phyloP scores from a whole-genome alignment of 140 eudicot species.

The Anethum foeniculum region DNA sequence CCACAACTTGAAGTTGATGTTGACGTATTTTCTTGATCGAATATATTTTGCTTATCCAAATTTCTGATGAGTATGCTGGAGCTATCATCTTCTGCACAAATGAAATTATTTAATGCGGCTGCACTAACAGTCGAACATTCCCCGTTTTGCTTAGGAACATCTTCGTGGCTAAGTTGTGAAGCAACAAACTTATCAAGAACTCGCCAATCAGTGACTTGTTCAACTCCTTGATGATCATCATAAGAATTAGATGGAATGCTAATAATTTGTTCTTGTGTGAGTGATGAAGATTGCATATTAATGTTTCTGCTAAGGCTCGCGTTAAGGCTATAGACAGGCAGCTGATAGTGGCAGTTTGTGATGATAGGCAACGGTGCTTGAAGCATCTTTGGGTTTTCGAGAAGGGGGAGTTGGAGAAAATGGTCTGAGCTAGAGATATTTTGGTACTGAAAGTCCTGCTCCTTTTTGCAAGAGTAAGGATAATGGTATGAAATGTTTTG shows the following conservation, averaged over 20 bases:
- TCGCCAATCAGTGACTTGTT: slow-evolving; percentile 78
- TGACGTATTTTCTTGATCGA: slow-evolving; percentile 42
- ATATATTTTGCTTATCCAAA: slow-evolving; percentile 34
- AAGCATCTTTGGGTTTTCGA: slow-evolving; percentile 53
- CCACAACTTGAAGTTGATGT: slow-evolving; percentile 57
- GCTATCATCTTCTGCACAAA: slow-evolving; percentile 20
- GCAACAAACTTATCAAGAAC: slow-evolving; percentile 91
- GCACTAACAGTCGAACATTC: slow-evolving; percentile 19
- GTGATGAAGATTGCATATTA: slow-evolving; percentile 27
- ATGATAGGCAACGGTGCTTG: slow-evolving; percentile 19
- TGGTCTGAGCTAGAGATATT: slow-evolving; percentile 35
- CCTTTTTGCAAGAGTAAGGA: slow-evolving; percentile 58
- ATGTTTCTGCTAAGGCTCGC: slow-evolving; percentile 14
- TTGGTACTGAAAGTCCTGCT: slow-evolving; percentile 43
- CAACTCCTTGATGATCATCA: slow-evolving; percentile 11
- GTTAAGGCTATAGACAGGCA: slow-evolving; percentile 36
- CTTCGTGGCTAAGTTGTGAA: slow-evolving; percentile 75
- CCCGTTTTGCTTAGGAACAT: slow-evolving; percentile 37
- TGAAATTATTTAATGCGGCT: slow-evolving; percentile 11
- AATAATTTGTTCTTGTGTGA: slow-evolving; percentile 14
- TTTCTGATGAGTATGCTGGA: slow-evolving; percentile 26
- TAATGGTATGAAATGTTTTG: slow-evolving; percentile 17
- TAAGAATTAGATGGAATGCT: slow-evolving; percentile 10
- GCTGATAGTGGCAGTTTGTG: slow-evolving; percentile 21
- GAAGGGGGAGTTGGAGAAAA: slow-evolving; percentile 60